Conservation (phyloP, 768 basidiomycete species). For the Auricularia cornea region DNA sequence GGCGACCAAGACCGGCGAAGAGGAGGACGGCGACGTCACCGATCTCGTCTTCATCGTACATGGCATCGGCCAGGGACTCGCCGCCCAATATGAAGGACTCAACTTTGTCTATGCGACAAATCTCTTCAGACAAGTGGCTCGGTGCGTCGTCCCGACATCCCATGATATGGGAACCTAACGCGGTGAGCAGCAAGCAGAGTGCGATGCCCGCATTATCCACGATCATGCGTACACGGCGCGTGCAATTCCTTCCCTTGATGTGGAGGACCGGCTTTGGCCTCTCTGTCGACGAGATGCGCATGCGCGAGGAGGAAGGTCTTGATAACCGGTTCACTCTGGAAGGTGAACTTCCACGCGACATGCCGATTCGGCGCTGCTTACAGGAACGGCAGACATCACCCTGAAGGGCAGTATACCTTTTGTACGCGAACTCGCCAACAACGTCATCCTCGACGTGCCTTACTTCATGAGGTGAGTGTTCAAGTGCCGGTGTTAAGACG, state of each 20-base stretch:
- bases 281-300: conserved; percentile 25
- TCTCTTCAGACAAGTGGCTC: conserved; percentile 28
- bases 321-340: conserved; percentile 34
- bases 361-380: neutral
- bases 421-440: conserved; percentile 33
- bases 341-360: conserved; percentile 8
- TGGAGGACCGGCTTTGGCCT: conserved; percentile 31
- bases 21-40: conserved; percentile 19
- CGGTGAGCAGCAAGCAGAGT: conserved; percentile 24
- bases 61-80: conserved; percentile 32
- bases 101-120: conserved; percentile 37
- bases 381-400: conserved; percentile 26
- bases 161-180: neutral
- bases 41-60: conserved; percentile 37
- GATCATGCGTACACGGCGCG: conserved; percentile 32
- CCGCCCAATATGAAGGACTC: conserved; percentile 31
- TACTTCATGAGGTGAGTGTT: conserved; percentile 30
- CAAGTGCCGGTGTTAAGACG: neutral
- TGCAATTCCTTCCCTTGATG: conserved; percentile 35
- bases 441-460: conserved; percentile 33
- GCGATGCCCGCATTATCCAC: conserved; percentile 29
- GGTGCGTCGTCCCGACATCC: conserved; percentile 14
- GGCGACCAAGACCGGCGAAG: conserved; percentile 13
- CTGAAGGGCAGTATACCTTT: conserved; percentile 33
- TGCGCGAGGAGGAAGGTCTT: conserved; percentile 31